Evolutionary conservation across 2,329 filamentous ascomycete genomes (phyloP).

Genomic region (Trichoderma oligosporum): DNA sequence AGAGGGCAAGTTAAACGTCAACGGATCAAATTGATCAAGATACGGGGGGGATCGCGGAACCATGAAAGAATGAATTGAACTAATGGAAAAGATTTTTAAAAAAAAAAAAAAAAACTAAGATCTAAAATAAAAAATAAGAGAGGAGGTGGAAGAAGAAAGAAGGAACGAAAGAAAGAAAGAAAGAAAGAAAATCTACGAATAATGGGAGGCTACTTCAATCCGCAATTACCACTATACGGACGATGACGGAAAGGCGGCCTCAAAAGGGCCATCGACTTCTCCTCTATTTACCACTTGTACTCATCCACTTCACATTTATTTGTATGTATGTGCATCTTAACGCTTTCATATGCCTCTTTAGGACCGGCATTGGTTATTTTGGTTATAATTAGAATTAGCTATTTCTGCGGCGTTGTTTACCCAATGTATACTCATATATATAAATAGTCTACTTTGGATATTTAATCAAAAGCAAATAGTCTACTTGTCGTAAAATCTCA

Average conservation of each 20-base stretch:
- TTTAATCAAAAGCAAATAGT: no score
- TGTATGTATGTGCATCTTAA: neutral
- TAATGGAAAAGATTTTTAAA: neutral
- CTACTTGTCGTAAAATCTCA: no score
- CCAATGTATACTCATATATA: conserved; percentile 1
- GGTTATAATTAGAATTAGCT: conserved; percentile 8
- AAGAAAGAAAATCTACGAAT: no score
- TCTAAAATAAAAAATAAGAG: neutral
- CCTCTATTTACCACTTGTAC: neutral
- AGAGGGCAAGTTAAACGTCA: conserved; percentile 54
- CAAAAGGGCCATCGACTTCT: no score
- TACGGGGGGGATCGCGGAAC: no score
- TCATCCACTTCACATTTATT: neutral
- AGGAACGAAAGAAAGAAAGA: no score
- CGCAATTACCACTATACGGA: no score
- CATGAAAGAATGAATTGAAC: neutral
- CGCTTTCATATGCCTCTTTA: neutral
- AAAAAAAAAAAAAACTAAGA: neutral
- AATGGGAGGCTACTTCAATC: no score
- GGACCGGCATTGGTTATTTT: neutral
- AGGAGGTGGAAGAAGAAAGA: no score
- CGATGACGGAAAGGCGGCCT: no score
- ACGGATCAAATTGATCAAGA: conserved; percentile 30
- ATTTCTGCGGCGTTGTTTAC: conserved; percentile 10
- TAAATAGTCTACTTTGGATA: neutral